Evolutionary conservation across 306 rosid genomes (phyloP), one percentile per base, ranked within the genome.

Genomic region (Quercus wislizeni): DNA sequence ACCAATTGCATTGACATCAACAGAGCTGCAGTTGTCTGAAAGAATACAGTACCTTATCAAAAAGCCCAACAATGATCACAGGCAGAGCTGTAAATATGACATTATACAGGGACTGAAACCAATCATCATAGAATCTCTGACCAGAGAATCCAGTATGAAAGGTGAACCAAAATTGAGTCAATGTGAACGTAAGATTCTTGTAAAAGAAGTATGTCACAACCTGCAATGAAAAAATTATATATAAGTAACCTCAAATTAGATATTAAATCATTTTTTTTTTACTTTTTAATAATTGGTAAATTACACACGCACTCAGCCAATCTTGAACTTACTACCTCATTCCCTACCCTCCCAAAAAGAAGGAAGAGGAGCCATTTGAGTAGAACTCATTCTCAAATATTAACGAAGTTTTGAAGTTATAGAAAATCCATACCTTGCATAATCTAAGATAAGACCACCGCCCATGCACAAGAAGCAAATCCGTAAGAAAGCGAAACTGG

Each of bases 131-230:
- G 82, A 95, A 95, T 82, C 99, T 92, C 81, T 95, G 99, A 81
- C 99, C 99, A 80, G 99, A 95, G 79, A 87, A 95, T 78, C 99
- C 99, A 75, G 99, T 95, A 84, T 95, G 93, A 75, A 95, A 95
- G 76, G 97, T 95, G 89, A 90, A 95, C 97, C 99, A 92, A 88
- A 95, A 95, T 86, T 91, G 99, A 78, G 99, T 95, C 84, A 95
- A 89, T 77, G 97, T 90, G 84, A 95, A 95, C 0, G 97, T 92
- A 76, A 95, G 99, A 89, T 95, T 92, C 92, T 95, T 95, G 92
- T 95, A 95, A 83, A 95, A 91, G 88, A 92, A 95, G 89, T 95
- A 95, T 51, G 87, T 76, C 67, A 95, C 90, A 76, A 95, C 99
- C 97, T 95, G 99, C 86, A 87, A 84, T 41, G 73, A 49, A 71